These are phyloP conservation scores for Yamadazyma kanchanaburiensis DNA, from an alignment of 1,139 yeast genomes.

Conservation along the genomic window DNA sequence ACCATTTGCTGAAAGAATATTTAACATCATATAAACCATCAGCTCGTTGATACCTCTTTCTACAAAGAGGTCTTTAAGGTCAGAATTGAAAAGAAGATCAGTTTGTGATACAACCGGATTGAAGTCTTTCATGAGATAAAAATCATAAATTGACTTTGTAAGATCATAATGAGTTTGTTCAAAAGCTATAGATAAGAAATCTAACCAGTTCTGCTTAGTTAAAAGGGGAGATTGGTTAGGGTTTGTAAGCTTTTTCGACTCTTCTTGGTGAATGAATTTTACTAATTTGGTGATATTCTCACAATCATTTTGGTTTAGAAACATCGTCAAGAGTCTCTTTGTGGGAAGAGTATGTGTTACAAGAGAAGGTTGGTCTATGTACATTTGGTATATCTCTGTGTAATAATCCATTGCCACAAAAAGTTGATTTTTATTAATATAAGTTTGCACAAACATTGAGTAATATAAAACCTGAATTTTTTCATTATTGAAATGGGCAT, in stretches of 20 bases:
- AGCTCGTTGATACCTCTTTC: slow-evolving; percentile 6
- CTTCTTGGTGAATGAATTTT: slow-evolving; percentile 3
- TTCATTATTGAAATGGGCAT: not conserved
- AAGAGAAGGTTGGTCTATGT: not conserved
- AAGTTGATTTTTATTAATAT: slow-evolving; percentile 23
- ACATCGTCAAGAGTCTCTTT: slow-evolving; percentile 10
- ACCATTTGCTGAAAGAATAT: slow-evolving; percentile 32
- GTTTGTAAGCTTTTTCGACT: slow-evolving; percentile 1
- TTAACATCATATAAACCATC: slow-evolving; percentile 21
- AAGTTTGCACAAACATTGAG: slow-evolving; percentile 20
- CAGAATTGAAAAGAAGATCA: slow-evolving; percentile 15
- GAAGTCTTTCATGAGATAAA: slow-evolving; percentile 22
- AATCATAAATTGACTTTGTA: slow-evolving; percentile 26
- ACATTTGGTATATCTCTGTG: slow-evolving; percentile 1
- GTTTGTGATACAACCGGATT: slow-evolving; percentile 1
- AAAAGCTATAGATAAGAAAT: slow-evolving; percentile 22
- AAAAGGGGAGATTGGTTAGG: slow-evolving; percentile 2
- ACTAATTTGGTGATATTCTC: slow-evolving; percentile 16
- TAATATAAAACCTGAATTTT: slow-evolving; percentile 15
- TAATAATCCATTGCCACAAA: slow-evolving; percentile 21
- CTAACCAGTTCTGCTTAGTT: slow-evolving; percentile 18
- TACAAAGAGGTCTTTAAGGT: slow-evolving; percentile 8
- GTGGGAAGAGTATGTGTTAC: slow-evolving; percentile 13
- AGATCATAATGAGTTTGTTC: slow-evolving; percentile 22
- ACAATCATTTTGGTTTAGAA: slow-evolving; percentile 18